Base-by-base conservation (phyloP, 1,139 yeast species). In the Yamadazyma jaroonii region DNA sequence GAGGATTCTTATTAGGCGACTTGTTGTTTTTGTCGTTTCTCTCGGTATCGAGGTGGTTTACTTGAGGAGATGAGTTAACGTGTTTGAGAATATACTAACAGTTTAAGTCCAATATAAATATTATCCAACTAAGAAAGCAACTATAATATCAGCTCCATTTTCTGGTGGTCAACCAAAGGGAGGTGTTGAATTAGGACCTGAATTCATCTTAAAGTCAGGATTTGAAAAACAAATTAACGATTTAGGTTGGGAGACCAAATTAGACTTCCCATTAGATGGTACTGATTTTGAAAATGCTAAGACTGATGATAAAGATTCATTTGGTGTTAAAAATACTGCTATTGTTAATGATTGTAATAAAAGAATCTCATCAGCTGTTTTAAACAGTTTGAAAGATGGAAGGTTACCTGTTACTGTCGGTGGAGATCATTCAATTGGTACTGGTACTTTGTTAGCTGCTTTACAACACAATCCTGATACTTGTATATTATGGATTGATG, bases 381-480 rank as follows among this genome's bases (percentile, higher is more conserved):
- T 67, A 40, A 49, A 58, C 4, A 67, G 72, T 3, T 77, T 85
- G 10, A 53, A 61, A 15, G 53, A 59, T n/a, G 79, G 77, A 12
- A 67, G 74, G 30, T 71, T 92, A 44, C 94, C 96, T 3, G 65
- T 92, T 40, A 89, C 96, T 4, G 62, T 92, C 41, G 98, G 98
- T 39, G 98, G 98, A 39, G 98, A 92, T 64, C 98, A 92, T 61
- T 88, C 97, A 4, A 84, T 92, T 48, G 97, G 96, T 39, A 88
- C 92, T 54, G 96, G 96, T 35, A 89, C 97, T 6, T 83, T 90
- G 28, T 74, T 88, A 28, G 98, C 95, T 9, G 85, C 90, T 33
- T 73, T 88, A 50, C 77, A 77, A 23, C 77, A 79, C 46, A 72
- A 85, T 59, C 96, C 97, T 14, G 87, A 89, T 48, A 89, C 96